Base-by-base conservation (phyloP, 768 basidiomycete species). In the Mrakia blollopis region DNA sequence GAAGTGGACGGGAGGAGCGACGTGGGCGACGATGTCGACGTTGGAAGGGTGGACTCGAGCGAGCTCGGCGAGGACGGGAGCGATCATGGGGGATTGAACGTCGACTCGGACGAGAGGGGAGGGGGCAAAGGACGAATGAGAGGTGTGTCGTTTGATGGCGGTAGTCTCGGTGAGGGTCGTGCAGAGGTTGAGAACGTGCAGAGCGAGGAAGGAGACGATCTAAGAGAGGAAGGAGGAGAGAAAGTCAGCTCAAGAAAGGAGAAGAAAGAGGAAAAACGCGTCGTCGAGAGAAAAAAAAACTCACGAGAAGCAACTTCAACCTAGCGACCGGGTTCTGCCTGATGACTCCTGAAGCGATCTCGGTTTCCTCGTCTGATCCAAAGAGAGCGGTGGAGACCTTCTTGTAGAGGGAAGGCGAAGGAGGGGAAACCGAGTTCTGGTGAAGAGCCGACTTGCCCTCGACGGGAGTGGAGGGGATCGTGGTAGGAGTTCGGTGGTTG, bases 111-210 rank as follows among this genome's bases (percentile, higher is more conserved):
- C 72, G 54, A 79, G 77, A 44, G 83, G 84, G 47, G 78, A 72
- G 30, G 78, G 77, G 11, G 80, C 44, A 72, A 35, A 78, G 35
- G 74, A 80, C 68, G 72, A 73, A 78, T 80, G 69, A 75, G 80
- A 39, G 37, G 84, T 85, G 81, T 86, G 84, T 77, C 87, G 84
- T 80, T 87, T 80, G 83, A 88, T 80, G 76, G 88, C 83, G 80
- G 89, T 86, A n/a, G 87, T 86, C 44, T 89, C 87, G 0, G 94
- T 91, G 69, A 99, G 88, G 0, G 97, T 94, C 0, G 95, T 92
- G 83, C 91, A 91, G 77, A 98, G 88, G 86, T 98, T 98, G 79
- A 97, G 88, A 74, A 94, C 88, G 80, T 99, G 97, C 3, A 99
- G 85, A 0, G 89, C 89, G 79, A 96, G 87, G 88, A 98, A 99